These are phyloP conservation scores for Crithidia acanthocephali DNA, from an alignment of 208 protist genomes.

Conservation along the genomic window DNA sequence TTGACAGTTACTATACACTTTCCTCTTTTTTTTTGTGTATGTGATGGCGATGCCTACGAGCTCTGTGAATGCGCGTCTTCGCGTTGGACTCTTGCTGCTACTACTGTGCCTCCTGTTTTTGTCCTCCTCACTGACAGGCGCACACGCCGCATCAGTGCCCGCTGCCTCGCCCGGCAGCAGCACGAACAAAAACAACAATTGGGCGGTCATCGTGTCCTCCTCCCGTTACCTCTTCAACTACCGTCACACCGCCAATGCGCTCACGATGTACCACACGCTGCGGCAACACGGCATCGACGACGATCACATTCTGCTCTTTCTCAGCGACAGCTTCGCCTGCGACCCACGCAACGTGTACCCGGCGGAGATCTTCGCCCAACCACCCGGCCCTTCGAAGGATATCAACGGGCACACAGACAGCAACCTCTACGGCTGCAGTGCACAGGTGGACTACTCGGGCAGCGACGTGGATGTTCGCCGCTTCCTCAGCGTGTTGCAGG, in stretches of 20 bases:
- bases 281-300: conserved; percentile 96
- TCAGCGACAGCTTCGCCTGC: conserved; percentile 98
- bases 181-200: conserved; percentile 88
- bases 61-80: too few species aligned
- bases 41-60: too few species aligned
- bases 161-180: neutral
- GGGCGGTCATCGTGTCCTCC: conserved; percentile 95
- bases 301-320: conserved; percentile 96
- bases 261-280: conserved; percentile 96
- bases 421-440: conserved; percentile 91
- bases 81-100: neutral
- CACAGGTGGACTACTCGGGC: conserved; percentile 97
- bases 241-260: conserved; percentile 96
- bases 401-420: conserved; percentile 7
- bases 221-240: conserved; percentile 99
- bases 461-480: conserved; percentile 97
- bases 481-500: conserved; percentile 95
- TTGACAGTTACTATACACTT: neutral
- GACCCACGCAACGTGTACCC: conserved; percentile 96
- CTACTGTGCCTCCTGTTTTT: neutral
- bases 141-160: neutral
- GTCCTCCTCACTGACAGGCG: neutral
- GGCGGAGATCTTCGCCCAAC: conserved; percentile 66
- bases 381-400: conserved; percentile 1
- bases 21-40: conserved; percentile 11